phyloP scores from a whole-genome alignment of 2,329 filamentous ascomycete genomes.

The Davidsoniella virescens region DNA sequence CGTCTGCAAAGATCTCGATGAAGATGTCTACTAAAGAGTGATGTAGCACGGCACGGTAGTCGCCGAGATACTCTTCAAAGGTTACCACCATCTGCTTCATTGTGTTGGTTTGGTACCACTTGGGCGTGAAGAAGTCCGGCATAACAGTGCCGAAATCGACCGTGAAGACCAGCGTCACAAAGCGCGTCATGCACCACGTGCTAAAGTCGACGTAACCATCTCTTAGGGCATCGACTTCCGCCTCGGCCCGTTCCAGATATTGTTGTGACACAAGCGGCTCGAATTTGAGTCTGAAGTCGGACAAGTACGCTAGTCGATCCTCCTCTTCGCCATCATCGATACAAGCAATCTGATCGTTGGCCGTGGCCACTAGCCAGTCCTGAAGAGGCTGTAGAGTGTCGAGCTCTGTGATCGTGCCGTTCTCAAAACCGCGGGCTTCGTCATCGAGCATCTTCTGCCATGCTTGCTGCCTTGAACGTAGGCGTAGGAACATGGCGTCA shows the following conservation, averaged over 20 bases:
- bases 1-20: constrained; percentile 82
- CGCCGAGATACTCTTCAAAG: constrained; percentile 83
- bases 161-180: constrained; percentile 72
- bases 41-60: constrained; percentile 74
- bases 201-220: constrained; percentile 92
- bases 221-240: constrained; percentile 58
- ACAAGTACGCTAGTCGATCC: constrained; percentile 63
- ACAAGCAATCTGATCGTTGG: constrained; percentile 96
- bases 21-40: constrained; percentile 80
- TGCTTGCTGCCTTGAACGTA: constrained; percentile 65
- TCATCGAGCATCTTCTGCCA: constrained; percentile 84
- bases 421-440: constrained; percentile 61
- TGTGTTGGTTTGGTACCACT: constrained; percentile 73
- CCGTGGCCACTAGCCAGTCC: constrained; percentile 92
- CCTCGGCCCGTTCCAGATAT: constrained; percentile 59
- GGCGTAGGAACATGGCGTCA: constrained; percentile 82
- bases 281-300: constrained; percentile 71
- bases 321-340: constrained; percentile 80
- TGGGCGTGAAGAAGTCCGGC: constrained; percentile 74
- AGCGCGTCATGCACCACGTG: constrained; percentile 79
- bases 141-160: constrained; percentile 78
- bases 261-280: constrained; percentile 63
- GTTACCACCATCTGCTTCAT: constrained; percentile 92
- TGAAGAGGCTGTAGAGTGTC: constrained; percentile 65
- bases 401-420: constrained; percentile 31